Percentiles rank a stretch among this genome's conserved stretches.
Evolutionary conservation across 106 monocot genomes (phyloP).

Genomic region (Alisma plantagoaquatica): DNA sequence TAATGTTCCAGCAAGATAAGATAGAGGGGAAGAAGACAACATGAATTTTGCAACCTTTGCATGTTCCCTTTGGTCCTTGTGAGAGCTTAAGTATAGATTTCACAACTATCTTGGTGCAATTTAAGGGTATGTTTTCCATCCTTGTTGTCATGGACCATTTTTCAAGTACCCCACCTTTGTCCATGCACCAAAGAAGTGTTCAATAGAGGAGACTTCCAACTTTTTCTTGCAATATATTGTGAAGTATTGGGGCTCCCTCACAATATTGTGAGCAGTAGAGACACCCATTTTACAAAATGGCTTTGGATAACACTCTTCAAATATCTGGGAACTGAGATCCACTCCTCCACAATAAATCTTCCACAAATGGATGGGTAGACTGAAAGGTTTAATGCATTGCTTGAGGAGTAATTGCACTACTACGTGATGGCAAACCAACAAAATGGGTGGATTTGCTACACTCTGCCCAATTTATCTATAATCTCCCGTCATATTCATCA

Average conservation of each 20-base stretch:
- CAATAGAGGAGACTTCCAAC: background rate
- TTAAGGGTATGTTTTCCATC: background rate
- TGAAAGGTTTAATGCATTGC: background rate
- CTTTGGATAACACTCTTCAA: background rate
- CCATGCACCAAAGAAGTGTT: background rate
- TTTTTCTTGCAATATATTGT: constrained; percentile 2
- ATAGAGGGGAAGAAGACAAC: background rate
- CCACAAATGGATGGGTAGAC: background rate
- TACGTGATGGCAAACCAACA: constrained; percentile 5
- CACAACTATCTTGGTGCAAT: background rate
- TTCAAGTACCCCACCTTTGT: constrained; percentile 5
- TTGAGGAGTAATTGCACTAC: constrained; percentile 5
- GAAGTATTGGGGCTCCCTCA: constrained; percentile 7
- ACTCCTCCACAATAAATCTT: constrained; percentile 1
- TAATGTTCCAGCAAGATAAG: constrained; percentile 10
- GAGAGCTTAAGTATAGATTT: constrained; percentile 10
- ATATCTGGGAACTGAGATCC: background rate
- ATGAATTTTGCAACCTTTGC: background rate
- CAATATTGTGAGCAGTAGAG: constrained; percentile 1
- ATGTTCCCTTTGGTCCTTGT: background rate
- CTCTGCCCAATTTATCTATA: constrained; percentile 9
- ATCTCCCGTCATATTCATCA: constrained; percentile 2
- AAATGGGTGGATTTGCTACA: constrained; percentile 5
- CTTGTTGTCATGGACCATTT: constrained; percentile 1
- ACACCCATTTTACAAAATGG: background rate